phyloP scores from a whole-genome alignment of 2,329 filamentous ascomycete species.

The Cladophialophora carrionii region DNA sequence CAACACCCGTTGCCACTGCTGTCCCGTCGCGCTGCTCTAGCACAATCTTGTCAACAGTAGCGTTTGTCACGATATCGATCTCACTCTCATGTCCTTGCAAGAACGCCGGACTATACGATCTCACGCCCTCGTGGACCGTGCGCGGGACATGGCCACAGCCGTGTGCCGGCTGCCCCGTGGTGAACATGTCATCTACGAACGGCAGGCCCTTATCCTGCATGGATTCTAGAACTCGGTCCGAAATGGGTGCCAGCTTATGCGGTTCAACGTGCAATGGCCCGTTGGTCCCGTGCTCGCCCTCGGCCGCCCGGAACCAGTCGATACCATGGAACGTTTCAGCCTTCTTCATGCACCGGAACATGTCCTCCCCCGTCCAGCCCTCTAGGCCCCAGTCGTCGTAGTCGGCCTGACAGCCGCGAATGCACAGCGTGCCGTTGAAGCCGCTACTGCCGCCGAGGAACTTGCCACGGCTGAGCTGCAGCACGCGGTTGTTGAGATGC shows the following conservation, averaged over 20 bases:
- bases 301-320: conserved; percentile 58
- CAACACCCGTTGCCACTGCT: conserved; percentile 44
- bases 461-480: conserved; percentile 46
- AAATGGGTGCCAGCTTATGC: conserved; percentile 62
- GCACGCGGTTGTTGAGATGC: conserved; percentile 47
- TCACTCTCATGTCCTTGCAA: conserved; percentile 39
- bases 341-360: conserved; percentile 62
- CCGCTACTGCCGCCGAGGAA: conserved; percentile 51
- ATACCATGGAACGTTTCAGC: conserved; percentile 63
- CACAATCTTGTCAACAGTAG: conserved; percentile 57
- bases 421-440: conserved; percentile 50
- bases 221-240: conserved; percentile 58
- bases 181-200: conserved; percentile 64
- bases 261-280: conserved; percentile 61
- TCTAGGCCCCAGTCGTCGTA: conserved; percentile 60
- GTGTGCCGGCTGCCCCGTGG: conserved; percentile 55
- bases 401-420: conserved; percentile 50
- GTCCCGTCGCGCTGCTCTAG: conserved; percentile 5
- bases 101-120: conserved; percentile 59
- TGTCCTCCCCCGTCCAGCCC: conserved; percentile 59
- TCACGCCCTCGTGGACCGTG: conserved; percentile 56
- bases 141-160: conserved; percentile 60
- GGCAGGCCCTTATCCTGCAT: conserved; percentile 59
- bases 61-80: conserved; percentile 35
- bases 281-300: conserved; percentile 53